A percentile compares a stretch with the other conserved stretches of the same genome.
Conservation (phyloP, 371 early-diverging fungal genomes). For the Blakeslea trispora region DNA sequence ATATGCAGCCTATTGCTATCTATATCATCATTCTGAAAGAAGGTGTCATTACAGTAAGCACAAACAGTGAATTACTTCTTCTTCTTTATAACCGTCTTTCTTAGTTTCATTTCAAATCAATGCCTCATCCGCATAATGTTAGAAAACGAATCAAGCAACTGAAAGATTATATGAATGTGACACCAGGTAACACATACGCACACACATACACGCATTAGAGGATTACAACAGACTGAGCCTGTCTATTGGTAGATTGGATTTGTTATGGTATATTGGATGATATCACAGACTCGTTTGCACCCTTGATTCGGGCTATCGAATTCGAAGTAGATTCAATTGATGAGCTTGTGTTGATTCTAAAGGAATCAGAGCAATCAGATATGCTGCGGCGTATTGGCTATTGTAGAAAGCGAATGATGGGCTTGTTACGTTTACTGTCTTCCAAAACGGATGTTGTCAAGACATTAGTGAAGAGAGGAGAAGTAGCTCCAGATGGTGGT, state of each 20-base stretch:
- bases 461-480: slow-evolving; percentile 75
- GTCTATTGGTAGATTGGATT: slow-evolving; percentile 77
- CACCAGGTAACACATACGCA: slow-evolving; percentile 52
- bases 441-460: slow-evolving; percentile 84
- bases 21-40: slow-evolving; percentile 83
- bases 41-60: slow-evolving; percentile 77
- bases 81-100: too few species aligned
- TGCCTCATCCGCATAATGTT: slow-evolving; percentile 75
- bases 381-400: slow-evolving; percentile 88
- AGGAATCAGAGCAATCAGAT: slow-evolving; percentile 85
- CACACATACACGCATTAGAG: too few species aligned
- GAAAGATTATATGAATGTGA: slow-evolving; percentile 61
- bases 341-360: slow-evolving; percentile 86
- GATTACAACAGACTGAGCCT: slow-evolving; percentile 24
- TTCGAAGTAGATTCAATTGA: slow-evolving; percentile 92
- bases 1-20: slow-evolving; percentile 77
- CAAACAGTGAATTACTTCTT: too few species aligned
- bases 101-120: slow-evolving; percentile 74
- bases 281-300: slow-evolving; percentile 84
- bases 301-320: slow-evolving; percentile 75
- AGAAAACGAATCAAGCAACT: slow-evolving; percentile 75
- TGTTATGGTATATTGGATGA: slow-evolving; percentile 88
- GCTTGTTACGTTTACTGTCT: slow-evolving; percentile 70
- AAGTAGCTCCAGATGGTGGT: slow-evolving; percentile 47
- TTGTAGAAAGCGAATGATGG: slow-evolving; percentile 79